A percentile compares a stretch with the other conserved stretches of the same genome.
phyloP scores from a whole-genome alignment of 192 early-diverging fungal species.

The Polychytrium aggregatum region DNA sequence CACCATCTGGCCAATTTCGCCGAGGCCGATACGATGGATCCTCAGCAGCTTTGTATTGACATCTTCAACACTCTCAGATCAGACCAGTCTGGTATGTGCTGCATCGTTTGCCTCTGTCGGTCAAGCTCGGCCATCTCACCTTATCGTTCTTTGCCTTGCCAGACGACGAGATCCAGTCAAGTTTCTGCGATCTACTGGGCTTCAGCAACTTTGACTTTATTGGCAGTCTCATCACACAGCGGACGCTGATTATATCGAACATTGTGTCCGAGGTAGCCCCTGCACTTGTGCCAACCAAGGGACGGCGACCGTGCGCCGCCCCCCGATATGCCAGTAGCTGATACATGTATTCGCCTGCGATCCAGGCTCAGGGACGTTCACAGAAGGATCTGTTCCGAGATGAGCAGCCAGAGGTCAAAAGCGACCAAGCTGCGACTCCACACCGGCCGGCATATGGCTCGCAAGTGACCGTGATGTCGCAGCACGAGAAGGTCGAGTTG shows the following conservation, averaged over 20 bases:
- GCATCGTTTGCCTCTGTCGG: neutral
- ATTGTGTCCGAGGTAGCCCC: constrained; percentile 24
- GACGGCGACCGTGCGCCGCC: constrained; percentile 11
- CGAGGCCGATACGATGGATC: too few species aligned
- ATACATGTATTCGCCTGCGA: neutral
- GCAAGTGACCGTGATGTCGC: constrained; percentile 53
- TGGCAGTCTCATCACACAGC: constrained; percentile 38
- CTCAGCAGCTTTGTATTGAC: constrained; percentile 48
- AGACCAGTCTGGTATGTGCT: constrained; percentile 27
- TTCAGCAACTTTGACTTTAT: constrained; percentile 64
- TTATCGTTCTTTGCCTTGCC: neutral
- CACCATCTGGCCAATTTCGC: too few species aligned
- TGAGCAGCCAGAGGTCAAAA: neutral
- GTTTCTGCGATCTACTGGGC: constrained; percentile 62
- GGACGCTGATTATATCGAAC: constrained; percentile 47
- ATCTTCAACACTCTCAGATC: constrained; percentile 61
- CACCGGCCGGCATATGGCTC: constrained; percentile 37
- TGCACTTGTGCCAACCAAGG: constrained; percentile 6
- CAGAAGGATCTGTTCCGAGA: neutral
- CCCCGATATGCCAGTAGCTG: neutral
- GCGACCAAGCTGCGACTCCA: neutral
- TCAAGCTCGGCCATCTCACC: neutral
- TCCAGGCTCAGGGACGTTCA: constrained; percentile 4
- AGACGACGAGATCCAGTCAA: constrained; percentile 53
- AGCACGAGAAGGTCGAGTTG: constrained; percentile 43